Evolutionary conservation across 2,329 filamentous ascomycete species (phyloP).

Genomic region (Magnaporthales sp.): DNA sequence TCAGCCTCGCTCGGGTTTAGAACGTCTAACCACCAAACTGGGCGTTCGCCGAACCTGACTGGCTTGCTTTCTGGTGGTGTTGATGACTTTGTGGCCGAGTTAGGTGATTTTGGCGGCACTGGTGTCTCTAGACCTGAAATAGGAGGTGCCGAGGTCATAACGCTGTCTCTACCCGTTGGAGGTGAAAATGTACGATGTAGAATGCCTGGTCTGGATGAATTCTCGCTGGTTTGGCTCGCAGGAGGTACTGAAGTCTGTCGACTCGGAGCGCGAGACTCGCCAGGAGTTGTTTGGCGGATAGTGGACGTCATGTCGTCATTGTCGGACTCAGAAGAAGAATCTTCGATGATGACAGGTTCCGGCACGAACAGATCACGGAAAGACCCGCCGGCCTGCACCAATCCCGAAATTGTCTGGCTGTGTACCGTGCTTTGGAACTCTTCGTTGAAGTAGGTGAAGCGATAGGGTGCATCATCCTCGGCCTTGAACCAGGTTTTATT

Average conservation of each 20-base stretch:
- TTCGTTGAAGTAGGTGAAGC: slow-evolving; percentile 98
- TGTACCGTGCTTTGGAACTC: slow-evolving; percentile 94
- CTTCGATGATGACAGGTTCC: slow-evolving; percentile 66
- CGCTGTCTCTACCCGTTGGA: not conserved
- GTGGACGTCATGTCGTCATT: slow-evolving; percentile 37
- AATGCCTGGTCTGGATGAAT: not conserved
- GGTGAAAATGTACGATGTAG: not conserved
- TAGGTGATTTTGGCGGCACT: slow-evolving; percentile 20
- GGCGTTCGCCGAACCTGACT: slow-evolving; percentile 63
- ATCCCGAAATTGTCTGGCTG: slow-evolving; percentile 87
- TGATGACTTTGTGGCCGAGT: slow-evolving; percentile 21
- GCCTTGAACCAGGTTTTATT: slow-evolving; percentile 76
- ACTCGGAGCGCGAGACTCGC: slow-evolving; percentile 34
- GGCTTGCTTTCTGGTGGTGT: slow-evolving; percentile 20
- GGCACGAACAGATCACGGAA: slow-evolving; percentile 89
- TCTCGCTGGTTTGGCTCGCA: not conserved
- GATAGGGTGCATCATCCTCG: slow-evolving; percentile 83
- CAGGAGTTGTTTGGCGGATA: slow-evolving; percentile 6
- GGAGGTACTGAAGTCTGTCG: slow-evolving; percentile 33
- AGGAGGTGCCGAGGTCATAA: not conserved
- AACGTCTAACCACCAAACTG: slow-evolving; percentile 95
- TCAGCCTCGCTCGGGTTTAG: slow-evolving; percentile 85
- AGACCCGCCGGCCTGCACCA: slow-evolving; percentile 74
- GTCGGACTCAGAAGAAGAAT: slow-evolving; percentile 59
- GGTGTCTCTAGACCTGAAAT: not conserved